Percentiles rank a stretch among this genome's conserved stretches.
Evolutionary conservation across 495 filamentous ascomycete genomes (phyloP).

Genomic region (Xeromyces bisporus): DNA sequence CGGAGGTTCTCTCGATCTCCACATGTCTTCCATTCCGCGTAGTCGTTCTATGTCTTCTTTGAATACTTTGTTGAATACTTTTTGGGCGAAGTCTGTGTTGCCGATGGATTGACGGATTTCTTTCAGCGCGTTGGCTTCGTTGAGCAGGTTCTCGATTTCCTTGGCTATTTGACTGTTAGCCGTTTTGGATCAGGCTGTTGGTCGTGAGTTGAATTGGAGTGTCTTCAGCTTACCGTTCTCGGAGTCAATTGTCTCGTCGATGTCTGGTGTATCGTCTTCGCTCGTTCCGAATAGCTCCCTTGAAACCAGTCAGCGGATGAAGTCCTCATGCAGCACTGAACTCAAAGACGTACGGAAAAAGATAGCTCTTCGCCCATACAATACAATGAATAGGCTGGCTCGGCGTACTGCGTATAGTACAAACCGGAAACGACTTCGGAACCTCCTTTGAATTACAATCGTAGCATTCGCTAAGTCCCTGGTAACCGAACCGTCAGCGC

Average conservation of each 20-base stretch:
- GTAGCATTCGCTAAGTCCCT: constrained; percentile 97
- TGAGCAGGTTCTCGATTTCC: constrained; percentile 72
- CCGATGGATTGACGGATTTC: constrained; percentile 72
- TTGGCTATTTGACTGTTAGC: constrained; percentile 29
- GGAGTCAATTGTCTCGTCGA: constrained; percentile 61
- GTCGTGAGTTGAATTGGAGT: background rate
- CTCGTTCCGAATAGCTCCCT: constrained; percentile 82
- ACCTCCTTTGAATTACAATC: constrained; percentile 80
- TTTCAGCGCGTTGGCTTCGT: constrained; percentile 69
- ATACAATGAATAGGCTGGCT: constrained; percentile 97
- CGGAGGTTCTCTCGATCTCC: constrained; percentile 68
- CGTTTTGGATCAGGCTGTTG: background rate
- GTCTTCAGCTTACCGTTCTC: constrained; percentile 46
- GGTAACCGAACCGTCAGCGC: too few species aligned
- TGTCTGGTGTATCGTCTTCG: constrained; percentile 53
- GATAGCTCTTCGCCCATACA: constrained; percentile 96
- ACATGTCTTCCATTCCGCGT: constrained; percentile 89
- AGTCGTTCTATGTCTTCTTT: constrained; percentile 68
- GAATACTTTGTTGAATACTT: constrained; percentile 90
- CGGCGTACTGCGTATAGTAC: constrained; percentile 89
- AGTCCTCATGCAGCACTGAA: background rate
- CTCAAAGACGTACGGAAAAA: constrained; percentile 46
- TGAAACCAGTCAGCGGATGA: constrained; percentile 5
- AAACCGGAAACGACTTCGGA: constrained; percentile 84
- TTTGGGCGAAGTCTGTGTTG: constrained; percentile 55